These are phyloP conservation scores for Oryza brachyantha DNA, from an alignment of 176 grass and related monocot species.

Conservation along the genomic window DNA sequence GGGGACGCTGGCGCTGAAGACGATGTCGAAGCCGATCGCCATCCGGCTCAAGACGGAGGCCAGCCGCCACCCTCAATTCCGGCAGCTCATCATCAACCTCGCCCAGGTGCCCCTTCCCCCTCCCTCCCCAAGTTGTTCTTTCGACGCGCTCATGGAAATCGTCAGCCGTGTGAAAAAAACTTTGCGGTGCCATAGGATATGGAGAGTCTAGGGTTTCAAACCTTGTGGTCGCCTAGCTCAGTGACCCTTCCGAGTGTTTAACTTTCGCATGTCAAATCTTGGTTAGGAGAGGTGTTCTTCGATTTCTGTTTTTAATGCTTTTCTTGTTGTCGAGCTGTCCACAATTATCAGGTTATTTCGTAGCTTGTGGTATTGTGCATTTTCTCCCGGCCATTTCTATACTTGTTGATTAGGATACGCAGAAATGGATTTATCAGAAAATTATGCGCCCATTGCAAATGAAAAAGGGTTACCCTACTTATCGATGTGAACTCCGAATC, in stretches of 20 bases:
- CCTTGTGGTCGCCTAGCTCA: neutral
- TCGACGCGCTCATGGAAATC: neutral
- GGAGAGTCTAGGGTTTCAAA: neutral
- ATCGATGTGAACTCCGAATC: neutral
- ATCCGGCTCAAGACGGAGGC: conserved; percentile 63
- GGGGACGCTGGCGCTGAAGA: conserved; percentile 58
- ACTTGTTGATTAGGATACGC: neutral
- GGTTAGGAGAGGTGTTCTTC: neutral
- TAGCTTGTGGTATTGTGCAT: neutral
- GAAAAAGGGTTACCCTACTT: neutral
- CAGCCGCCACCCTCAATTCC: conserved; percentile 60
- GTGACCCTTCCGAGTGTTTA: neutral
- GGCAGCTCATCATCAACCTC: conserved; percentile 60
- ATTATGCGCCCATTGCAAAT: neutral
- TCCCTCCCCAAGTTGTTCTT: neutral
- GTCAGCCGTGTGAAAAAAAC: neutral
- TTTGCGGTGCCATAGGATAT: neutral
- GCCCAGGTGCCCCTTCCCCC: conserved; percentile 49
- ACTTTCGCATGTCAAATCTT: neutral
- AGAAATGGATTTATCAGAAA: neutral
- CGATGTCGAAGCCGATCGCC: conserved; percentile 59
- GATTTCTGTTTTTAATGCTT: neutral
- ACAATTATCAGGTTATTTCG: neutral
- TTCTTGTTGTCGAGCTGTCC: neutral
- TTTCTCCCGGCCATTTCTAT: neutral